Percentiles rank a stretch among this genome's conserved stretches.
phyloP scores from a whole-genome alignment of 371 early-diverging fungal species.

The Circinella minor region DNA sequence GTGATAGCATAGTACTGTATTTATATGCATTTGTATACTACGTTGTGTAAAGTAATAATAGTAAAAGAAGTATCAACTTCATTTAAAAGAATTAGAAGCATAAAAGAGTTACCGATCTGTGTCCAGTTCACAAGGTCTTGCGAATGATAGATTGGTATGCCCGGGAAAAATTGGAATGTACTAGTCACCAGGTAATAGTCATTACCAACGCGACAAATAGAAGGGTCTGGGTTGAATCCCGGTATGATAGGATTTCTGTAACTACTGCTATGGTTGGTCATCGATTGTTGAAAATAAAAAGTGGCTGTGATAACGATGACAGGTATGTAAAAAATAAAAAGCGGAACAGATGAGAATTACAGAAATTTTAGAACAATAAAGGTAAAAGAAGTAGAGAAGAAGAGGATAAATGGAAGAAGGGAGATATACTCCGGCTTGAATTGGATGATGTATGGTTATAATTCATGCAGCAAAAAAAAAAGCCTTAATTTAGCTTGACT shows the following conservation, averaged over 20 bases:
- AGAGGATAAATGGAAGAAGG: background rate
- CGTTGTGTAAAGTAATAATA: no score
- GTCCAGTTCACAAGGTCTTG: conserved; percentile 17
- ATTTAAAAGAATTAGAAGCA: no score
- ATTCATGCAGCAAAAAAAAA: conserved; percentile 2
- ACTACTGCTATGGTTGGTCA: background rate
- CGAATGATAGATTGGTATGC: conserved; percentile 37
- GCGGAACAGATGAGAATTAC: background rate
- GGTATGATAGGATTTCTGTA: conserved; percentile 27
- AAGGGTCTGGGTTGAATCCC: conserved; percentile 35
- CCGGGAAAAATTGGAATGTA: conserved; percentile 44
- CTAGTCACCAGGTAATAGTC: conserved; percentile 40
- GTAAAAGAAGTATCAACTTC: no score
- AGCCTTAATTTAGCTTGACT: background rate
- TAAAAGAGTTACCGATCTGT: conserved; percentile 17
- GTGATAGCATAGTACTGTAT: no score
- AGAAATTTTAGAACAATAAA: no score
- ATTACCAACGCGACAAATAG: conserved; percentile 31
- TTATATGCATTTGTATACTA: no score
- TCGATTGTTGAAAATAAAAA: background rate
- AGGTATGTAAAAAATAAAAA: background rate
- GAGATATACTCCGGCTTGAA: background rate
- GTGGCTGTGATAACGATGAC: no score
- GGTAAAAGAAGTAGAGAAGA: background rate
- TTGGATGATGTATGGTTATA: background rate